Evolutionary conservation across 371 early-diverging fungal species (phyloP).

Genomic region (Basidiobolus meristosporus): DNA sequence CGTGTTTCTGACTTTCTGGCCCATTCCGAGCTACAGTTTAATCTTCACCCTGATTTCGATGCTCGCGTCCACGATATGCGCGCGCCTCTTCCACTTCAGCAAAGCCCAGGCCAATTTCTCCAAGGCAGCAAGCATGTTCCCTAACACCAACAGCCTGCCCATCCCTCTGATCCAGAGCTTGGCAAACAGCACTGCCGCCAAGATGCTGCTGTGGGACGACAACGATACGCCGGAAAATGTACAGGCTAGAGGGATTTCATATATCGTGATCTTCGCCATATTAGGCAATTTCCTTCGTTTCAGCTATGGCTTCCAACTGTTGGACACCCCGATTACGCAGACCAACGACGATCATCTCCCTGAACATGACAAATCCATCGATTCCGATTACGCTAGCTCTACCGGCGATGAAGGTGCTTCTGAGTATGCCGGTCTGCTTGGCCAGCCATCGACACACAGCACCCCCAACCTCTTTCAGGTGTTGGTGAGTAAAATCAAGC

Average conservation of each 20-base stretch:
- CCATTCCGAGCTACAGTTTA: constrained; percentile 38
- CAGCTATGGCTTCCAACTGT: constrained; percentile 31
- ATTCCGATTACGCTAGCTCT: too few relatives aligned
- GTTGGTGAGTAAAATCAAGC: too few relatives aligned
- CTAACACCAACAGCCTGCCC: constrained; percentile 57
- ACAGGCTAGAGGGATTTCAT: constrained; percentile 36
- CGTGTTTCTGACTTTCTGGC: constrained; percentile 43
- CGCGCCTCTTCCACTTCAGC: constrained; percentile 14
- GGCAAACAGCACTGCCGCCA: constrained; percentile 39
- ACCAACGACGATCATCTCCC: too few relatives aligned
- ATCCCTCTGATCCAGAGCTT: constrained; percentile 47
- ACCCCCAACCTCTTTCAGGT: too few relatives aligned
- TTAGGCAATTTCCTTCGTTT: constrained; percentile 53
- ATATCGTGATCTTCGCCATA: constrained; percentile 50
- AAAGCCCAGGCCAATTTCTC: constrained; percentile 31
- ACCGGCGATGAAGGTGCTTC: too few relatives aligned
- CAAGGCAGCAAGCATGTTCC: constrained; percentile 41
- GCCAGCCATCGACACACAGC: too few relatives aligned
- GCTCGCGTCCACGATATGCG: constrained; percentile 19
- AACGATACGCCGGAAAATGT: constrained; percentile 11
- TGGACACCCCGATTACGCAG: too few relatives aligned
- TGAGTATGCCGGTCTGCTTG: too few relatives aligned
- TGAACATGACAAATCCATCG: too few relatives aligned
- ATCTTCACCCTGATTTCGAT: constrained; percentile 24
- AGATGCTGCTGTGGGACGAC: constrained; percentile 26